phyloP scores from a whole-genome alignment of 148 eudicot genomes.

The Mesembryanthemum crystallinum region DNA sequence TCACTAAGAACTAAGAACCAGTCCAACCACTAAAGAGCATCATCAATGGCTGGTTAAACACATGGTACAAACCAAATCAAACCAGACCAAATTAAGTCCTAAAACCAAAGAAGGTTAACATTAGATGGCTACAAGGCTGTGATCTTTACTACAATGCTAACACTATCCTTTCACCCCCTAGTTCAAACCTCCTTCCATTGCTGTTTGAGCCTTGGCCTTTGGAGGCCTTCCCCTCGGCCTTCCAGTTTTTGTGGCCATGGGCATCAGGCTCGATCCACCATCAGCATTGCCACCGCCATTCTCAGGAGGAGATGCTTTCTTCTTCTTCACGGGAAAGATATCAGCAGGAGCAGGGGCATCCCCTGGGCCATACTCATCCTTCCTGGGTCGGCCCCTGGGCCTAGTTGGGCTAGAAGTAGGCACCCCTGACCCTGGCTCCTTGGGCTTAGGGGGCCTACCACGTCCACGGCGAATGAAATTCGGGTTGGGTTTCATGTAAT shows the following conservation, averaged over 20 bases:
- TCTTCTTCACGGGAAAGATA: constrained; percentile 17
- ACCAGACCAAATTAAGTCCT: constrained; percentile 2
- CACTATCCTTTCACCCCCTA: constrained; percentile 9
- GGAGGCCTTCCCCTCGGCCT: constrained; percentile 45
- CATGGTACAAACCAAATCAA: constrained; percentile 1
- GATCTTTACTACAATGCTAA: constrained; percentile 17
- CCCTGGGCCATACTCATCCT: constrained; percentile 27
- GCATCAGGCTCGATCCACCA: background rate
- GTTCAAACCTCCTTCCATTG: constrained; percentile 28
- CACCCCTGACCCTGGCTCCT: constrained; percentile 28
- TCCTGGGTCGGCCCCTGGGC: constrained; percentile 36
- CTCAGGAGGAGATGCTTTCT: constrained; percentile 11
- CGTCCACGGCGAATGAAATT: constrained; percentile 47
- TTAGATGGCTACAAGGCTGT: constrained; percentile 20
- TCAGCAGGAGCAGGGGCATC: constrained; percentile 10
- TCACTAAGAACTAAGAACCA: background rate
- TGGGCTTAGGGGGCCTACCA: constrained; percentile 48
- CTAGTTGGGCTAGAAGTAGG: constrained; percentile 15
- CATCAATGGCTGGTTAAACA: constrained; percentile 10
- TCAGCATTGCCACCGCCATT: background rate
- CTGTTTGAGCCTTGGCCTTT: constrained; percentile 34
- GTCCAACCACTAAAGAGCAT: background rate
- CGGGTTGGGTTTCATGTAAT: constrained; percentile 46
- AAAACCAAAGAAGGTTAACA: constrained; percentile 19
- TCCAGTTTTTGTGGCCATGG: constrained; percentile 4